A percentile compares a stretch with the other conserved stretches of the same genome.
Evolutionary conservation across 768 basidiomycete species (phyloP).

Genomic region (Solioccasus polychromus): DNA sequence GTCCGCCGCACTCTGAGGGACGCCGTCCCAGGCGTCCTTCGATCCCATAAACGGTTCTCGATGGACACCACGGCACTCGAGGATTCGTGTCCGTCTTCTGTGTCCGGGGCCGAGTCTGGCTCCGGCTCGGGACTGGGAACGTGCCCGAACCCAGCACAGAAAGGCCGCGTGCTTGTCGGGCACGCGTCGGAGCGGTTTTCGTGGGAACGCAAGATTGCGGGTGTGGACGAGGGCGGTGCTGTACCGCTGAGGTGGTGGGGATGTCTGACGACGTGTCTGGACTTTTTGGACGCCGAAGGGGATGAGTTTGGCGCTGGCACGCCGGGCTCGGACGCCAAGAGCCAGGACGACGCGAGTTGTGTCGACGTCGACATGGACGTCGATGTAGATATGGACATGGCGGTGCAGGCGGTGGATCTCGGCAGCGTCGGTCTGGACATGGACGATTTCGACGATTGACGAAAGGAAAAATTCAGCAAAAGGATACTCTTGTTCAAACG

Average conservation of each 20-base stretch:
- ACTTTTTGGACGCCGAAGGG: constrained; percentile 43
- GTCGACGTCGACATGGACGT: too few relatives aligned
- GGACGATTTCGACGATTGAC: too few relatives aligned
- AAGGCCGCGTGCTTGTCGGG: constrained; percentile 43
- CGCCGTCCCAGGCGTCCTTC: constrained; percentile 30
- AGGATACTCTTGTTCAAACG: too few relatives aligned
- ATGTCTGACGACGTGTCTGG: constrained; percentile 60
- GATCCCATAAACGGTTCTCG: constrained; percentile 21
- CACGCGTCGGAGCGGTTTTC: constrained; percentile 62
- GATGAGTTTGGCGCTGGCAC: too few relatives aligned
- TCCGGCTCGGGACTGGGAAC: constrained; percentile 43
- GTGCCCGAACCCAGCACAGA: constrained; percentile 42
- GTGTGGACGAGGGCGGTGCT: constrained; percentile 46
- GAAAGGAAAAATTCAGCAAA: too few relatives aligned
- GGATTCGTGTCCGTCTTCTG: neutral
- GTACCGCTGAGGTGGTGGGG: constrained; percentile 70
- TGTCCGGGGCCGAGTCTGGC: too few relatives aligned
- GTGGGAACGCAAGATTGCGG: constrained; percentile 59
- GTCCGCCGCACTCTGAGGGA: constrained; percentile 26
- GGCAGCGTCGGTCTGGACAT: too few relatives aligned
- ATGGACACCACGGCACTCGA: constrained; percentile 4
- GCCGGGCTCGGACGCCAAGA: too few relatives aligned
- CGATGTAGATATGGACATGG: too few relatives aligned
- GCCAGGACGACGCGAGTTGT: too few relatives aligned
- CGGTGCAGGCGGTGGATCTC: too few relatives aligned